These are phyloP conservation scores for Lachancea meyersii DNA, from an alignment of 805 yeast species.

Conservation along the genomic window DNA sequence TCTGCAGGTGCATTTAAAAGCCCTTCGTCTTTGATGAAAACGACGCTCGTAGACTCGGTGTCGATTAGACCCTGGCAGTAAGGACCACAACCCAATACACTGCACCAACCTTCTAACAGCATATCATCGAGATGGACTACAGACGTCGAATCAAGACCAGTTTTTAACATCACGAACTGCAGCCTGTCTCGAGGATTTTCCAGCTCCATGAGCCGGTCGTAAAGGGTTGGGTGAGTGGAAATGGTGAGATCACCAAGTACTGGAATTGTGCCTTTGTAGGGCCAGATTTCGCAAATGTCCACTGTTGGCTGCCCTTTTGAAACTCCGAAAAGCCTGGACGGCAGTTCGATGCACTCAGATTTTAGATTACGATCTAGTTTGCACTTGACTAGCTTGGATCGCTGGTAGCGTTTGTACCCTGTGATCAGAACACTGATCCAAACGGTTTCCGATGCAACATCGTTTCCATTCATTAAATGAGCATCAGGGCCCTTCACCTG, in stretches of 20 bases:
- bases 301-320: conserved; percentile 12
- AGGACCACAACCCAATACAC: conserved; percentile 19
- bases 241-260: conserved; percentile 14
- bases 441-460: not conserved
- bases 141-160: conserved; percentile 13
- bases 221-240: conserved; percentile 15
- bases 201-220: conserved; percentile 17
- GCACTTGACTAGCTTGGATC: conserved; percentile 9
- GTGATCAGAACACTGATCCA: conserved; percentile 1
- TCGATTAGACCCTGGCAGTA: conserved; percentile 19
- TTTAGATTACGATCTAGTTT: conserved; percentile 11
- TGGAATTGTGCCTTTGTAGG: conserved; percentile 10
- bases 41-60: conserved; percentile 16
- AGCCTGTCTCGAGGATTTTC: conserved; percentile 14
- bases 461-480: not conserved
- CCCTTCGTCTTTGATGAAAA: conserved; percentile 11
- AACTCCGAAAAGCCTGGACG: conserved; percentile 11
- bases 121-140: conserved; percentile 16
- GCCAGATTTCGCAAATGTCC: conserved; percentile 14
- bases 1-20: not conserved
- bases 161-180: conserved; percentile 21
- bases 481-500: not conserved
- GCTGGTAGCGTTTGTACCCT: not conserved
- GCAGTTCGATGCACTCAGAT: conserved; percentile 12
- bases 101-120: conserved; percentile 17